A percentile compares a stretch with the other conserved stretches of the same genome.
phyloP scores from a whole-genome alignment of 345 rosid genomes.

The Lepidium didymum region DNA sequence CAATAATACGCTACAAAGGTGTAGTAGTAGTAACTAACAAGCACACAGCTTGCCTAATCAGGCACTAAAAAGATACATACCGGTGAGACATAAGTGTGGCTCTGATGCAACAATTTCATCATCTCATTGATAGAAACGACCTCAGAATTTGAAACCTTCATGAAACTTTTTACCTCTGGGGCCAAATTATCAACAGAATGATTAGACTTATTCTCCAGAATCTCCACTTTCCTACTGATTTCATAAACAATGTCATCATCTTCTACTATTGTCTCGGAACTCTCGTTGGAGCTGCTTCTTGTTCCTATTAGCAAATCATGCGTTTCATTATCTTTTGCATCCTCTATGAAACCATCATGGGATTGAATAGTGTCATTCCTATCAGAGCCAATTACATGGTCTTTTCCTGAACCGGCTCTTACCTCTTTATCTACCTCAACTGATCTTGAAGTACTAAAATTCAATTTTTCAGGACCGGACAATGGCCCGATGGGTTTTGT shows the following conservation, averaged over 20 bases:
- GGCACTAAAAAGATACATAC: conserved; percentile 31
- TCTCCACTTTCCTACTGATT: conserved; percentile 24
- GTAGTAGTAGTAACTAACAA: conserved; percentile 3
- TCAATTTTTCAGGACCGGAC: conserved; percentile 1
- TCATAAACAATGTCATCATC: conserved; percentile 14
- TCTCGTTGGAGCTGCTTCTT: conserved; percentile 11
- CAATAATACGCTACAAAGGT: not conserved
- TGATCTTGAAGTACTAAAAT: conserved; percentile 24
- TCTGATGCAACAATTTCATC: conserved; percentile 52
- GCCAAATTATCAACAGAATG: conserved; percentile 17
- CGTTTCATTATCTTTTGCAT: conserved; percentile 18
- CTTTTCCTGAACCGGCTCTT: conserved; percentile 24
- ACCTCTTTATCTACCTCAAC: conserved; percentile 20
- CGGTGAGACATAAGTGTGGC: conserved; percentile 38
- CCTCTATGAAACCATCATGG: conserved; percentile 11
- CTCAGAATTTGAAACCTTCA: conserved; percentile 30
- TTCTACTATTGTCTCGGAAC: conserved; percentile 11
- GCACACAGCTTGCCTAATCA: not conserved
- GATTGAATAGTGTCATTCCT: conserved; percentile 1
- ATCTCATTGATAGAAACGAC: conserved; percentile 61
- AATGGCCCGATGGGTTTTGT: not conserved
- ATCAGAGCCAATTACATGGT: conserved; percentile 8
- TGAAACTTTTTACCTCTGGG: conserved; percentile 28
- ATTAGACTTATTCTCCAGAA: conserved; percentile 21
- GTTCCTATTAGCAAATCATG: conserved; percentile 3